Evolutionary conservation across 129 eudicot genomes (phyloP).

Genomic region (Artemisia tridentata): DNA sequence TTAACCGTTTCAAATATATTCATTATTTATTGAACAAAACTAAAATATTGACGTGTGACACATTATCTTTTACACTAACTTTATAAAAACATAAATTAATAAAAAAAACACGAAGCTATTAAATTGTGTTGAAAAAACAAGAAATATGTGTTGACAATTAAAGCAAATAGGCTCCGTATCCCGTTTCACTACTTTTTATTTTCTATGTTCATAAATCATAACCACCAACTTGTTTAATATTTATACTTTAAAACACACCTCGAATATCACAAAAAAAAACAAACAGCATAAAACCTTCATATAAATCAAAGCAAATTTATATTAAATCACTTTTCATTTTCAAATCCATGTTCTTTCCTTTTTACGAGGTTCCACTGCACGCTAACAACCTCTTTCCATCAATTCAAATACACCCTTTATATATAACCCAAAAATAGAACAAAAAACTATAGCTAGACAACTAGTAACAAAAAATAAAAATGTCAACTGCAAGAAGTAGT

Average conservation of each 20-base stretch:
- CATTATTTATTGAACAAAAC: no score
- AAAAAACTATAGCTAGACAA: background rate
- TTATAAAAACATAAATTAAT: no score
- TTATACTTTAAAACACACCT: slow-evolving; percentile 20
- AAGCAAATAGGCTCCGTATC: slow-evolving; percentile 37
- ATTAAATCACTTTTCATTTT: slow-evolving; percentile 30
- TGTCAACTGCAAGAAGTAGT: slow-evolving; percentile 36
- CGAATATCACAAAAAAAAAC: slow-evolving; percentile 16
- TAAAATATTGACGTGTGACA: no score
- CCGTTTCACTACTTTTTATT: slow-evolving; percentile 28
- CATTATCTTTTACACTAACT: no score
- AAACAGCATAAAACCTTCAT: slow-evolving; percentile 35
- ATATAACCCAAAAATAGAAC: background rate
- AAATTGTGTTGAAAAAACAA: slow-evolving; percentile 26
- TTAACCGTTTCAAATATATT: no score
- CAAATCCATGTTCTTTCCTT: slow-evolving; percentile 47
- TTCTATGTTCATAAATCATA: background rate
- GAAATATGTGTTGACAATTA: slow-evolving; percentile 33
- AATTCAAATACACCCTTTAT: background rate
- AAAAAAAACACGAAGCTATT: no score
- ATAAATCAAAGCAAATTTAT: slow-evolving; percentile 1
- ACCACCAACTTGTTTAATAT: background rate
- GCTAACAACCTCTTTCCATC: slow-evolving; percentile 4
- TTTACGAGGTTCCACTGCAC: slow-evolving; percentile 58
- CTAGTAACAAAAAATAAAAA: slow-evolving; percentile 19